phyloP scores from a whole-genome alignment of 2,329 filamentous ascomycete genomes.

The Penicillium digitatum region DNA sequence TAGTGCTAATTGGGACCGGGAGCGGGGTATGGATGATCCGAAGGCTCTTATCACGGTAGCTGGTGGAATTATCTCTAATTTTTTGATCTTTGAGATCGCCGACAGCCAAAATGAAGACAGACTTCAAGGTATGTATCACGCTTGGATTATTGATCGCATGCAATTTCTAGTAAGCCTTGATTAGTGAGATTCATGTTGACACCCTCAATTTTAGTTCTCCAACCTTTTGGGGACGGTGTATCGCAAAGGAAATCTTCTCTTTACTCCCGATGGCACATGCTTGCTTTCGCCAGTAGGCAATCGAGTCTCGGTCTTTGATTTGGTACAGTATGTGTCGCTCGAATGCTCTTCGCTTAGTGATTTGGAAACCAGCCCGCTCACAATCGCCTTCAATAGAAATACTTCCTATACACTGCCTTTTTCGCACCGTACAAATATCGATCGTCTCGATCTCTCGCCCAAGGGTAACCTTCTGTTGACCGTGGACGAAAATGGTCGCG shows the following conservation, averaged over 20 bases:
- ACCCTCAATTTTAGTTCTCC: conserved; percentile 68
- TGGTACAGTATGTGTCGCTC: conserved; percentile 68
- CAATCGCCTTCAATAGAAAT: conserved; percentile 28
- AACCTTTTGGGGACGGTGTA: conserved; percentile 98
- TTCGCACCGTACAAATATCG: conserved; percentile 89
- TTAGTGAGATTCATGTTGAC: background rate
- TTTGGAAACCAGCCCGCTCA: conserved; percentile 2
- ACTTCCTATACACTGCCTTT: conserved; percentile 58
- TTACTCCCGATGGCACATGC: conserved; percentile 92
- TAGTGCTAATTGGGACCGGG: conserved; percentile 15
- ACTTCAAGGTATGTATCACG: conserved; percentile 72
- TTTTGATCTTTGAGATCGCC: conserved; percentile 25
- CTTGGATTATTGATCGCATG: background rate
- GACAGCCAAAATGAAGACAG: conserved; percentile 76
- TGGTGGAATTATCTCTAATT: conserved; percentile 19
- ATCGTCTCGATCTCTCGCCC: conserved; percentile 80
- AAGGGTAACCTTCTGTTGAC: conserved; percentile 88
- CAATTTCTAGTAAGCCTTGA: background rate
- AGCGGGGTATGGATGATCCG: conserved; percentile 21
- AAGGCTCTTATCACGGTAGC: conserved; percentile 21
- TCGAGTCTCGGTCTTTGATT: conserved; percentile 89
- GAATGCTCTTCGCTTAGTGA: background rate
- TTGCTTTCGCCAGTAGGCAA: conserved; percentile 96
- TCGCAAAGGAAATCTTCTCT: conserved; percentile 94
- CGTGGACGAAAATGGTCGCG: conserved; percentile 88